These are phyloP conservation scores for Volvariella surrecta DNA, from an alignment of 1,284 basidiomycete species.

Conservation along the genomic window DNA sequence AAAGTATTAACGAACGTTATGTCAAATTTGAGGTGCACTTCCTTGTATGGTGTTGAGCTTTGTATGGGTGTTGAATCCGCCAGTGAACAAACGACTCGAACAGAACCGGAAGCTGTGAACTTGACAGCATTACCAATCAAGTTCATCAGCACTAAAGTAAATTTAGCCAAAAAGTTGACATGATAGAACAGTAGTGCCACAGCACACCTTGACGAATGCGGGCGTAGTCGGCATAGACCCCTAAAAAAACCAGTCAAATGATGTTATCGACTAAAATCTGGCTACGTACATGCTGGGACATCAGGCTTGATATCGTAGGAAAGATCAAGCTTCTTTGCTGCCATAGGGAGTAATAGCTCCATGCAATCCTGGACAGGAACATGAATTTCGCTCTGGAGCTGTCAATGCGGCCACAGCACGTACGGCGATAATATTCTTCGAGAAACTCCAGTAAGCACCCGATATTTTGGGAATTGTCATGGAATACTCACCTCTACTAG, in stretches of 20 bases:
- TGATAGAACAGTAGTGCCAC: constrained; percentile 5
- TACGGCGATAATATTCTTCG: constrained; percentile 55
- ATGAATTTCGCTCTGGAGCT: neutral
- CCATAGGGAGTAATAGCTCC: constrained; percentile 64
- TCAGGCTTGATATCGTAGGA: constrained; percentile 60
- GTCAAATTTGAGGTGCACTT: constrained; percentile 51
- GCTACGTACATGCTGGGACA: constrained; percentile 50
- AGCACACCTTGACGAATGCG: constrained; percentile 56
- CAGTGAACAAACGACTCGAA: constrained; percentile 50
- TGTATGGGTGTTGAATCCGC: constrained; percentile 25
- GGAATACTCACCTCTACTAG: constrained; percentile 42
- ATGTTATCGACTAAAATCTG: neutral
- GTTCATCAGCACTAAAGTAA: constrained; percentile 54
- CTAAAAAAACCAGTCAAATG: constrained; percentile 21
- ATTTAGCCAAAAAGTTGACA: constrained; percentile 6
- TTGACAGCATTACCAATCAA: constrained; percentile 70
- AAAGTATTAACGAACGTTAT: constrained; percentile 38
- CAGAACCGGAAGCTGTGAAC: constrained; percentile 54
- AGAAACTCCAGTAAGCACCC: too few species aligned
- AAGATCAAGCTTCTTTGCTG: constrained; percentile 60
- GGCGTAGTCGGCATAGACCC: constrained; percentile 65
- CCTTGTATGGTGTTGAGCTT: constrained; percentile 16
- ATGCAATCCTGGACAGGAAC: constrained; percentile 47
- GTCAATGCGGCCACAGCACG: constrained; percentile 11
- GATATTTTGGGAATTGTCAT: too few species aligned